Percentiles rank a stretch among this genome's conserved stretches.
Conservation (phyloP, 345 rosid species). For the Corymbia maculata region DNA sequence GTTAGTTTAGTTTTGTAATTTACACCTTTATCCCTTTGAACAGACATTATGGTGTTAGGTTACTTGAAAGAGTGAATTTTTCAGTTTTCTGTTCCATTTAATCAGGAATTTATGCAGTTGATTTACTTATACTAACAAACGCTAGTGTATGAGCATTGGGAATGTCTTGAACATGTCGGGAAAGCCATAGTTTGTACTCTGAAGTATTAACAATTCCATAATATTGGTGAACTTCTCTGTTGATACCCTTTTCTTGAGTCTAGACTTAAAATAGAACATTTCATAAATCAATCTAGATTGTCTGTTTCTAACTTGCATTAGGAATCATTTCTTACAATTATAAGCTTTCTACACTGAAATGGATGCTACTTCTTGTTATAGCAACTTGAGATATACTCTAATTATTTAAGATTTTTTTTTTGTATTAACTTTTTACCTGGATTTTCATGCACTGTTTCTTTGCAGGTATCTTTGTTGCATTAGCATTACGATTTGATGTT, state of each 20-base stretch:
- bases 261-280: background rate
- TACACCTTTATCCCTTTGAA: background rate
- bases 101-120: background rate
- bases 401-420: background rate
- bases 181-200: background rate
- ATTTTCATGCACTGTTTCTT: background rate
- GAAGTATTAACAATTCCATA: background rate
- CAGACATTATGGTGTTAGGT: background rate
- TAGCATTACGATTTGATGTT: constrained; percentile 89
- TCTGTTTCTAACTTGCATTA: background rate
- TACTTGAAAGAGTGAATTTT: background rate
- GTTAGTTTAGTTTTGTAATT: constrained; percentile 21
- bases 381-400: background rate
- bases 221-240: background rate
- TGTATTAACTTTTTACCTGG: background rate
- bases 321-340: background rate
- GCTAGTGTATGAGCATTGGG: background rate
- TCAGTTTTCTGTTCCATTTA: background rate
- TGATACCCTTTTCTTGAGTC: background rate
- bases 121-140: background rate
- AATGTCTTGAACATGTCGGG: background rate
- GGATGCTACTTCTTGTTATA: background rate
- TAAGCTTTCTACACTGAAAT: background rate
- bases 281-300: background rate
- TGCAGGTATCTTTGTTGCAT: constrained; percentile 92